phyloP scores from a whole-genome alignment of 1,139 yeast species.

The Casaregolazyma suthepensis region DNA sequence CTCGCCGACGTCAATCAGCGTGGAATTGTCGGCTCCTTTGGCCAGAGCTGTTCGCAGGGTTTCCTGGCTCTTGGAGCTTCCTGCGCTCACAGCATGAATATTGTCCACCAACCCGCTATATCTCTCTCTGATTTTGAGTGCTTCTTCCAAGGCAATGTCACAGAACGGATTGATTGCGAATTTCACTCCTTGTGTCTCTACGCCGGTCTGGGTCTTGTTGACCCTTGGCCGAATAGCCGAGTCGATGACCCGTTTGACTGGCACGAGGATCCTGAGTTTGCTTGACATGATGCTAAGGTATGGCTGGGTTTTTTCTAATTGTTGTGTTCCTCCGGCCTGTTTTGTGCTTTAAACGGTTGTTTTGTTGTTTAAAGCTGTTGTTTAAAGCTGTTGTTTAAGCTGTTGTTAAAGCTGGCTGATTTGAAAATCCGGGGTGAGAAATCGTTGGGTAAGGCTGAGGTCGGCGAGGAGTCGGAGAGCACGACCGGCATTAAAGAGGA shows the following conservation, averaged over 20 bases:
- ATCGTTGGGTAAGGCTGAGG: neutral
- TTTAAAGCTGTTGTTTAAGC: too few species aligned
- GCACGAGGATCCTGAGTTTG: conserved; percentile 73
- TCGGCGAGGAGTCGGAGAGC: neutral
- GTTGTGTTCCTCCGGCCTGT: neutral
- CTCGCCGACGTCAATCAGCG: conserved; percentile 67
- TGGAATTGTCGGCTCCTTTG: conserved; percentile 85
- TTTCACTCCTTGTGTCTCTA: conserved; percentile 87
- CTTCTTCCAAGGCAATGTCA: conserved; percentile 94
- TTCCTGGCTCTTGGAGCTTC: conserved; percentile 83
- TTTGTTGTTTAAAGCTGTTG: too few species aligned
- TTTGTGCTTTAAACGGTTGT: neutral
- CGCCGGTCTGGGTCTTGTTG: conserved; percentile 78
- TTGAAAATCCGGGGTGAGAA: neutral
- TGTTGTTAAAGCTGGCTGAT: neutral
- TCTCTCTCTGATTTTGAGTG: conserved; percentile 71
- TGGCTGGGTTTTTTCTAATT: neutral
- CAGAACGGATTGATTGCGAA: conserved; percentile 95
- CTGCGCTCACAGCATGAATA: conserved; percentile 90
- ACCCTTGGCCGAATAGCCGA: conserved; percentile 90
- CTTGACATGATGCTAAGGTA: conserved; percentile 11
- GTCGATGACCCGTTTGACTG: conserved; percentile 92
- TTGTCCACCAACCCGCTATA: conserved; percentile 54
- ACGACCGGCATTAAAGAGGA: neutral
- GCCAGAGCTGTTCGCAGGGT: conserved; percentile 86